phyloP scores from a whole-genome alignment of 73 alveolate species.

The Diophrys appendiculata region DNA sequence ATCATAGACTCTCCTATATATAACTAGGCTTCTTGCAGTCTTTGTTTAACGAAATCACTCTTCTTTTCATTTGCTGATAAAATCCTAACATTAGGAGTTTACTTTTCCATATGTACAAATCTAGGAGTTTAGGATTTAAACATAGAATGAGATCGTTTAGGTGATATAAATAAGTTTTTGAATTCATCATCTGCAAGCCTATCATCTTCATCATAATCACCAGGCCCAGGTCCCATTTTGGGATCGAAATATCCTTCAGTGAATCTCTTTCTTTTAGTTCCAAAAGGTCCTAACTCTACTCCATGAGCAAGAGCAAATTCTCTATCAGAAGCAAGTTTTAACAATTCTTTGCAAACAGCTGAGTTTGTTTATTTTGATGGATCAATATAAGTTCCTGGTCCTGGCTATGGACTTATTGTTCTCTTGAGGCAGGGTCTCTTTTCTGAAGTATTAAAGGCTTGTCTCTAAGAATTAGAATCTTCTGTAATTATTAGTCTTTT shows the following conservation, averaged over 20 bases:
- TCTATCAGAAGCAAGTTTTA: conserved; percentile 2
- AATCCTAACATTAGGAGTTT: conserved; percentile 2
- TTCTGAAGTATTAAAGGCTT: too few relatives aligned
- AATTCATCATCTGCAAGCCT: background rate
- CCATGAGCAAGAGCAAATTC: background rate
- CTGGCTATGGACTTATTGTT: too few relatives aligned
- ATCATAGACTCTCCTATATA: background rate
- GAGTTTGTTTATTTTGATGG: background rate
- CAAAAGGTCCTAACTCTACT: conserved; percentile 4
- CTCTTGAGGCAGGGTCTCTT: too few relatives aligned
- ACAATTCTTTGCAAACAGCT: background rate
- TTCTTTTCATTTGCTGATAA: background rate
- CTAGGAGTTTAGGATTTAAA: conserved; percentile 7
- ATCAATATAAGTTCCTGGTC: conserved; percentile 6
- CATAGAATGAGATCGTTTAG: background rate
- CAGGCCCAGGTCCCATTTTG: conserved; percentile 8
- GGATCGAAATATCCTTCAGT: background rate
- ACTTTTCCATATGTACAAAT: background rate
- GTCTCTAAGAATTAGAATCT: too few relatives aligned
- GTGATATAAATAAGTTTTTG: background rate
- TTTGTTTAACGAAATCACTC: background rate
- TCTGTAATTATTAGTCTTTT: background rate
- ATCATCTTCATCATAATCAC: conserved; percentile 5
- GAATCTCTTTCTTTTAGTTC: background rate
- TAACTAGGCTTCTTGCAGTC: background rate